phyloP scores from a whole-genome alignment of 2,329 filamentous ascomycete genomes.

The Fusarium sublunatum region DNA sequence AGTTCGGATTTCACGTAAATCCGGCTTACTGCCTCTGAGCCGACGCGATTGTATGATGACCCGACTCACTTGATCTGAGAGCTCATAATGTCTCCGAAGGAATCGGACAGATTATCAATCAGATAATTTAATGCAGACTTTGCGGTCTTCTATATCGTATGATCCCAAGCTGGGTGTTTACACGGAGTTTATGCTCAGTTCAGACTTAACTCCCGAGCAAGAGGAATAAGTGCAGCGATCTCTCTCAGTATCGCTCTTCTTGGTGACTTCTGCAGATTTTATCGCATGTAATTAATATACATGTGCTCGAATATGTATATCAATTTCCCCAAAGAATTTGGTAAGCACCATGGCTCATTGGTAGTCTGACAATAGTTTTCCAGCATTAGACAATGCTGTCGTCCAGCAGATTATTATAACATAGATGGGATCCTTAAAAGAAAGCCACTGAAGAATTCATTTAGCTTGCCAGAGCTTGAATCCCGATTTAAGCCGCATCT shows the following conservation, averaged over 20 bases:
- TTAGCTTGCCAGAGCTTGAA: too few species aligned
- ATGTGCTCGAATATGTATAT: too few species aligned
- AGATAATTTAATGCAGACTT: background rate
- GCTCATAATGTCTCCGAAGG: background rate
- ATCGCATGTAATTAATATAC: too few species aligned
- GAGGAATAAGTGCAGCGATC: background rate
- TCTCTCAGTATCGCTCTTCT: background rate
- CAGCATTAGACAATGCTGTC: too few species aligned
- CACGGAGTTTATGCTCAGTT: background rate
- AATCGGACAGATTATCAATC: background rate
- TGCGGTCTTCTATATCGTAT: background rate
- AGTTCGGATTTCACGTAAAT: slow-evolving; percentile 24
- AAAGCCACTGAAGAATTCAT: too few species aligned
- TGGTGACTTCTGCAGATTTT: too few species aligned
- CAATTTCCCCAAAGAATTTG: too few species aligned
- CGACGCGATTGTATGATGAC: slow-evolving; percentile 3
- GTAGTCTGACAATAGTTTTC: too few species aligned
- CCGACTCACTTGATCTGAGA: background rate
- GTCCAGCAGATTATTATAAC: too few species aligned
- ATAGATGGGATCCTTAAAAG: too few species aligned
- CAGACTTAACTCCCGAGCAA: background rate
- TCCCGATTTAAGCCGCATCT: too few species aligned
- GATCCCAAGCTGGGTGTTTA: background rate
- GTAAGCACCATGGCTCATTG: too few species aligned
- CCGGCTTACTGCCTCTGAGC: slow-evolving; percentile 17